Conservation (phyloP, 2,329 filamentous ascomycete species). For the Helotiales sp. region DNA sequence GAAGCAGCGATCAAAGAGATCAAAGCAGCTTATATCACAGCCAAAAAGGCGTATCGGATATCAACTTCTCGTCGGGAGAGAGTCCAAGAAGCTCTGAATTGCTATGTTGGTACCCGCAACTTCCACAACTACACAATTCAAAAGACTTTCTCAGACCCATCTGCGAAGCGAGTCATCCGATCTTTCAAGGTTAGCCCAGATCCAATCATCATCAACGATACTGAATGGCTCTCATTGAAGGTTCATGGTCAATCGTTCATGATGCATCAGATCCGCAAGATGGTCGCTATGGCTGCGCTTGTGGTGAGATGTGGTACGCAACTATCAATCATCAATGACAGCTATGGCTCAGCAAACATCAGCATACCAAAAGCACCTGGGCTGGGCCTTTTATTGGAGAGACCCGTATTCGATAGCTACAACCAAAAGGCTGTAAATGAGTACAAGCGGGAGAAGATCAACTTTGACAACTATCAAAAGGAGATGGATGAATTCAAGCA, state of each 20-base stretch:
- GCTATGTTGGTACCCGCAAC: slow-evolving; percentile 84
- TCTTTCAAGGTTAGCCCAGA: slow-evolving; percentile 79
- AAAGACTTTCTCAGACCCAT: slow-evolving; percentile 80
- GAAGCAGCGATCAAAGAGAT: slow-evolving; percentile 72
- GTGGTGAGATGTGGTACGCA: slow-evolving; percentile 84
- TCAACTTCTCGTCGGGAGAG: slow-evolving; percentile 71
- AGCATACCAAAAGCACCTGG: slow-evolving; percentile 94
- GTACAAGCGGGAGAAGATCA: slow-evolving; percentile 70
- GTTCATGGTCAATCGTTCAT: slow-evolving; percentile 99
- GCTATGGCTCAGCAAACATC: slow-evolving; percentile 74
- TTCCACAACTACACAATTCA: slow-evolving; percentile 98
- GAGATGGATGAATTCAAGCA: slow-evolving; percentile 91
- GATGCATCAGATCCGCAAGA: slow-evolving; percentile 99
- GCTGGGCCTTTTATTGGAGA: slow-evolving; percentile 83
- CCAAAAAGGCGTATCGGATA: slow-evolving; percentile 86
- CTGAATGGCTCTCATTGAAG: slow-evolving; percentile 93
- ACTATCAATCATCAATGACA: slow-evolving; percentile 71
- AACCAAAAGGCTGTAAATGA: slow-evolving; percentile 73
- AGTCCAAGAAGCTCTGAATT: slow-evolving; percentile 74
- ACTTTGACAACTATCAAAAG: slow-evolving; percentile 78
- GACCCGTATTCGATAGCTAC: slow-evolving; percentile 89
- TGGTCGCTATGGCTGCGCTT: slow-evolving; percentile 92
- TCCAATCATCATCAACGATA: slow-evolving; percentile 86
- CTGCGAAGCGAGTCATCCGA: slow-evolving; percentile 88
- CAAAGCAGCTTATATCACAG: slow-evolving; percentile 79